Evolutionary conservation across 1,284 basidiomycete genomes (phyloP), one percentile per base, ranked within the genome.

Genomic region (Fomitiporia mediterranea): DNA sequence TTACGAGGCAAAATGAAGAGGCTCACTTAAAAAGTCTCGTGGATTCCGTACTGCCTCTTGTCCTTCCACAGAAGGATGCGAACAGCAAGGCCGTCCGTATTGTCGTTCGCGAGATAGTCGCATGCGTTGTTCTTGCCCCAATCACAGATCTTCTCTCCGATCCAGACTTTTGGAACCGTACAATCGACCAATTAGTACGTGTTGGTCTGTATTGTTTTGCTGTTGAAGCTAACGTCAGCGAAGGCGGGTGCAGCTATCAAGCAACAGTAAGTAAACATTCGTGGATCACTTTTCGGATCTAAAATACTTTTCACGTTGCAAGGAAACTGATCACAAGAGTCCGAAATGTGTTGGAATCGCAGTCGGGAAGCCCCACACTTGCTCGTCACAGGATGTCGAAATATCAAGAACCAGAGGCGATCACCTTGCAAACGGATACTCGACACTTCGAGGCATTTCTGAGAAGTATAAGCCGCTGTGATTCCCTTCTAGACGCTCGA

Each of bases 91-190:
- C 84, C 1, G 77, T 97, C 30, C 78, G 72, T 53, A 83, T 89
- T 37, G 83, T 93, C 11, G 83, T 83, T 13, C 75, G 92, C 44
- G 96, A 99, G 70, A 80, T 98, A 62, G 73, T 90, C 2, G 82
- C 90, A 4, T 95, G 91, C 65, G 76, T 86, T 1, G 82, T 97
- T 4, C 68, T 98, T 30, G 83, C 89, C 65, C 93, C 95, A 2
- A 70, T 96, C 54, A 86, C 98, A 75, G 91, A 98, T 55, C 90
- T 95, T 84, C 67, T 98, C 43, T 81, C 89, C 49, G 95, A 98
- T 67, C 91, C 94, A 15, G 96, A 98, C 69, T 97, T 97, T 63
- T 98, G 94, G 93, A 98, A 98, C 71, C 78, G 84, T 54, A 81
- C 85, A 46, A 90, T 98, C 53, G 94, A 98, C 68, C 87, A 94